Base-by-base conservation (phyloP, 2,329 filamentous ascomycete genomes). In the Pseudogymnoascus sp. region DNA sequence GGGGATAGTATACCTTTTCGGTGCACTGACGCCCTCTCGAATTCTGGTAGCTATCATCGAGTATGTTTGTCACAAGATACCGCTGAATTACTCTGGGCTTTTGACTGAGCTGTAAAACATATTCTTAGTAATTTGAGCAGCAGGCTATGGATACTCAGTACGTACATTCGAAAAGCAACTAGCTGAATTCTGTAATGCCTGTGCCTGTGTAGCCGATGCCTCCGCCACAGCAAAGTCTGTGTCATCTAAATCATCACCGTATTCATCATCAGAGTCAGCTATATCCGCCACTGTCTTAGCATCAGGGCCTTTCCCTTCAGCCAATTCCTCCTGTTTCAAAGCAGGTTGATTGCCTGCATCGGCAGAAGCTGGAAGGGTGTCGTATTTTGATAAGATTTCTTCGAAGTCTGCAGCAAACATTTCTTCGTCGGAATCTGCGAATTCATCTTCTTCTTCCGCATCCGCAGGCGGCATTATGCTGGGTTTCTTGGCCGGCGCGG, bases 51-150 rank as follows among this genome's bases (percentile, higher is more conserved):
- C 86, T 81, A 68, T 83, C 84, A 65, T 90, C 84, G 64, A 89
- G 78, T 67, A 93, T 84, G 71, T 88, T 86, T 67, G 87, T 88
- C 69, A 97, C 83, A 66, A 93, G 80, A 77, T 96, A 96, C 68
- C 93, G 88, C 76, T 96, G 91, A 71, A 96, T 96, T 58, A 88
- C 85, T 78, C 86, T 88, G 69, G 82, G 78, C 74, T 87, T 89
- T 73, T 81, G 78, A 73, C 79, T 83, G 76, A 82, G 85, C 88
- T 89, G 83, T 80, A 79, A 75, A 77, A 76, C 73, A 72, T 55
- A 55, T 55, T 78, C 80, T 93, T 87, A 92, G 89, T 61, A 62
- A 61, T 66, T 66, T 14, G 35, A 67, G 64, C 65, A 68, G 69
- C 67, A 63, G 38, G 60, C 70, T 73, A 73, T 63, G 62, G 65